These are phyloP conservation scores for Podospora pseudocomata DNA, from an alignment of 495 filamentous ascomycete species.

Conservation along the genomic window DNA sequence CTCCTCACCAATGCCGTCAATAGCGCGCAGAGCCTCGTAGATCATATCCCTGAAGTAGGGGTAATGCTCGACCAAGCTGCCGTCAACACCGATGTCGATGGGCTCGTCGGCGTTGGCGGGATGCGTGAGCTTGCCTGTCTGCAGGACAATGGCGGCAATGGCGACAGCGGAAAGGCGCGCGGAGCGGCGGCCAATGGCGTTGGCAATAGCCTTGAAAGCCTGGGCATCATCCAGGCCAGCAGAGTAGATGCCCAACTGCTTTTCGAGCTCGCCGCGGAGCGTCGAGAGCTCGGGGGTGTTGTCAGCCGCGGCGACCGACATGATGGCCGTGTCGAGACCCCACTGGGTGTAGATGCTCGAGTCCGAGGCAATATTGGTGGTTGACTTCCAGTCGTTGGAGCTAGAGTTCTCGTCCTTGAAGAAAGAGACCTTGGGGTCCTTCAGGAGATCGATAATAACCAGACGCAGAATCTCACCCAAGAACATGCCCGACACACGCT, in stretches of 20 bases:
- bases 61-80: slow-evolving; percentile 87
- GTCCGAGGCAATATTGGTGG: slow-evolving; percentile 59
- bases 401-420: slow-evolving; percentile 67
- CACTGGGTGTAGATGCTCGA: slow-evolving; percentile 73
- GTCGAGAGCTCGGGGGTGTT: slow-evolving; percentile 56
- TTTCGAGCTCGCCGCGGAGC: slow-evolving; percentile 72
- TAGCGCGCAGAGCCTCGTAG: slow-evolving; percentile 63
- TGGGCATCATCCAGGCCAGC: slow-evolving; percentile 72
- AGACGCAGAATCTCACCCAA: slow-evolving; percentile 88
- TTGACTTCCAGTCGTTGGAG: slow-evolving; percentile 61
- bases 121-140: slow-evolving; percentile 62
- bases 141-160: slow-evolving; percentile 73
- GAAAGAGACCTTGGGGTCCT: slow-evolving; percentile 56
- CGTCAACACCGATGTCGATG: slow-evolving; percentile 88
- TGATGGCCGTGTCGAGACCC: slow-evolving; percentile 84
- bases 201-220: slow-evolving; percentile 73
- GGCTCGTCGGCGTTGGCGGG: slow-evolving; percentile 50
- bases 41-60: slow-evolving; percentile 79
- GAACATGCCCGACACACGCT: slow-evolving; percentile 98
- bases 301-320: slow-evolving; percentile 79
- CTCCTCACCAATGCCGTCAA: slow-evolving; percentile 65
- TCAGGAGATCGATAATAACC: slow-evolving; percentile 62
- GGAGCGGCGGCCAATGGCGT: slow-evolving; percentile 81
- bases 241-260: slow-evolving; percentile 65
- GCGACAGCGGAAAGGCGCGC: slow-evolving; percentile 86